Conservation (phyloP, 306 rosid genomes). For the Vigna radiata region DNA sequence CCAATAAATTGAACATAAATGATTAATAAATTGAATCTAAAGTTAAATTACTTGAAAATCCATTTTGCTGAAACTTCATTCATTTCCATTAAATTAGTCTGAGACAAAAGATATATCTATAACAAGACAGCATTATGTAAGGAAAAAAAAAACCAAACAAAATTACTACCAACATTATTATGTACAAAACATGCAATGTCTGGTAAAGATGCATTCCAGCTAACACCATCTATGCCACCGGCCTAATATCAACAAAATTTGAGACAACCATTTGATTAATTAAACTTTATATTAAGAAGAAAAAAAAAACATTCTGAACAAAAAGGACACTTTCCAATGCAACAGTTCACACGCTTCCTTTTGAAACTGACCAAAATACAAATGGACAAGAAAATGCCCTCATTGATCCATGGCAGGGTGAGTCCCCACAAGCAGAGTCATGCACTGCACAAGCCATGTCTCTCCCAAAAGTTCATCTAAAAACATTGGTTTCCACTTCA, state of each 20-base stretch:
- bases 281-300: not conserved
- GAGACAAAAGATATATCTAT: no score
- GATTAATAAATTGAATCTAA: no score
- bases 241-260: conserved; percentile 60
- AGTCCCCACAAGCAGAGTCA: conserved; percentile 37
- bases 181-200: conserved; percentile 47
- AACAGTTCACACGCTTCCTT: conserved; percentile 55
- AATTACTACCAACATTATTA: conserved; percentile 39
- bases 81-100: no score
- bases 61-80: no score
- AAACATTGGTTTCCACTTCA: conserved; percentile 31
- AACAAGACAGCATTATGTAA: not conserved
- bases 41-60: no score
- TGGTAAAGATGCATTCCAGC: conserved; percentile 55
- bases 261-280: conserved; percentile 34
- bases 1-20: no score
- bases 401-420: conserved; percentile 27
- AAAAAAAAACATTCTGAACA: not conserved
- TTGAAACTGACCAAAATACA: conserved; percentile 28
- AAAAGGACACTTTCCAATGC: conserved; percentile 37
- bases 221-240: conserved; percentile 49
- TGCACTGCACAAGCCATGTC: conserved; percentile 7
- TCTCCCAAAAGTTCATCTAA: not conserved
- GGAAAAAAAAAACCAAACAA: not conserved
- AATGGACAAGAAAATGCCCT: conserved; percentile 38